Evolutionary conservation across 78 protist genomes (phyloP).

Genomic region (Bodo saltans): DNA sequence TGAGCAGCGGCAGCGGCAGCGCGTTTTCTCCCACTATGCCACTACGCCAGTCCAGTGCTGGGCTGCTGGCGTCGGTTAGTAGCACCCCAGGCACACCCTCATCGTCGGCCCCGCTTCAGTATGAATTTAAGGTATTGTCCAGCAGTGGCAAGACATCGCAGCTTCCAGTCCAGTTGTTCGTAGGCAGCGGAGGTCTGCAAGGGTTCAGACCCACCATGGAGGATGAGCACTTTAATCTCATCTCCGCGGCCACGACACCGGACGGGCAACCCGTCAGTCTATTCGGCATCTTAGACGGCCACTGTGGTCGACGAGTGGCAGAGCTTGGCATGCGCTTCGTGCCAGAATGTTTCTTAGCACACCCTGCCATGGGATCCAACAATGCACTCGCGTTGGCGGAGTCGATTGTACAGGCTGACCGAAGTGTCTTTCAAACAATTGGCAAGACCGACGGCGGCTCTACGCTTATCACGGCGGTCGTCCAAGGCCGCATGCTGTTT

Average conservation of each 20-base stretch:
- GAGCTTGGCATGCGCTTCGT: not conserved
- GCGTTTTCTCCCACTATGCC: no score
- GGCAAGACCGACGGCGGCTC: constrained; percentile 16
- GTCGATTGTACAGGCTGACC: not conserved
- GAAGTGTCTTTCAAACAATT: not conserved
- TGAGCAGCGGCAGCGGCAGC: no score
- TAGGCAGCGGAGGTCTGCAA: no score
- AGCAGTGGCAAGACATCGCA: no score
- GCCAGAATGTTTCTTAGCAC: not conserved
- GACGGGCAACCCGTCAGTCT: not conserved
- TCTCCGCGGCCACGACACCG: not conserved
- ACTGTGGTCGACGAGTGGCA: constrained; percentile 14
- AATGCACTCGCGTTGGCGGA: not conserved
- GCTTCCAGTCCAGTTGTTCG: no score
- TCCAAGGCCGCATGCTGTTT: constrained; percentile 47
- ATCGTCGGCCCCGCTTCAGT: no score
- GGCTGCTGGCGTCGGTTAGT: no score
- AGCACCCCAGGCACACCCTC: no score
- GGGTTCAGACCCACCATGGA: constrained; percentile 41
- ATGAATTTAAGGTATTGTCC: no score
- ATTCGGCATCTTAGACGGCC: constrained; percentile 18
- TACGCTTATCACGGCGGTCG: not conserved
- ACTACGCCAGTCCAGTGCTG: no score
- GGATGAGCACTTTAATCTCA: not conserved
- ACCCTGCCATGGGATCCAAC: not conserved